Percentiles rank a stretch among this genome's conserved stretches.
phyloP scores from a whole-genome alignment of 768 basidiomycete genomes.

The Lyophyllum decastes region DNA sequence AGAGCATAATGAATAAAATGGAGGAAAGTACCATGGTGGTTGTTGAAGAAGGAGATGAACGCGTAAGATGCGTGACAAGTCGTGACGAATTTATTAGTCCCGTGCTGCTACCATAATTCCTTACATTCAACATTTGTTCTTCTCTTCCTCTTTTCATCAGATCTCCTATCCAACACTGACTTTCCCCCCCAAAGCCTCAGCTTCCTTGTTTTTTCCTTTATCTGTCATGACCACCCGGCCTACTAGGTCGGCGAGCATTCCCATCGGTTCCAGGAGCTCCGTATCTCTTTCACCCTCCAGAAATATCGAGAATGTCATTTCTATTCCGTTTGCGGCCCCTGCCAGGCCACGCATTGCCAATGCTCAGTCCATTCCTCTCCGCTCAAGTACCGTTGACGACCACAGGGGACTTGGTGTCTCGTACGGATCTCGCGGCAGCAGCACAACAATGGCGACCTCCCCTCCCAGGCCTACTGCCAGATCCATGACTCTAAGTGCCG shows the following conservation, averaged over 20 bases:
- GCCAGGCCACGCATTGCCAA: constrained; percentile 41
- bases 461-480: constrained; percentile 44
- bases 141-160: constrained; percentile 13
- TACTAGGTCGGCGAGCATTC: constrained; percentile 67
- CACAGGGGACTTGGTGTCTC: constrained; percentile 37
- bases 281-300: constrained; percentile 48
- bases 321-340: constrained; percentile 54
- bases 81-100: constrained; percentile 12
- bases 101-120: constrained; percentile 10
- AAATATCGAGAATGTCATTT: constrained; percentile 65
- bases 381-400: constrained; percentile 30
- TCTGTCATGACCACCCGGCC: constrained; percentile 49
- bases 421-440: constrained; percentile 38
- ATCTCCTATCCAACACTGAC: constrained; percentile 4
- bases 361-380: constrained; percentile 27
- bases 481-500: constrained; percentile 37
- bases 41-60: constrained; percentile 14
- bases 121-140: constrained; percentile 5
- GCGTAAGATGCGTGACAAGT: constrained; percentile 26
- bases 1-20: neutral
- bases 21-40: constrained; percentile 27
- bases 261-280: constrained; percentile 52
- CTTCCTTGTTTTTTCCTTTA: neutral
- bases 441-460: constrained; percentile 28
- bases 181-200: neutral